phyloP scores from a whole-genome alignment of 106 monocot genomes.

The Phalaenopsis aphrodite region DNA sequence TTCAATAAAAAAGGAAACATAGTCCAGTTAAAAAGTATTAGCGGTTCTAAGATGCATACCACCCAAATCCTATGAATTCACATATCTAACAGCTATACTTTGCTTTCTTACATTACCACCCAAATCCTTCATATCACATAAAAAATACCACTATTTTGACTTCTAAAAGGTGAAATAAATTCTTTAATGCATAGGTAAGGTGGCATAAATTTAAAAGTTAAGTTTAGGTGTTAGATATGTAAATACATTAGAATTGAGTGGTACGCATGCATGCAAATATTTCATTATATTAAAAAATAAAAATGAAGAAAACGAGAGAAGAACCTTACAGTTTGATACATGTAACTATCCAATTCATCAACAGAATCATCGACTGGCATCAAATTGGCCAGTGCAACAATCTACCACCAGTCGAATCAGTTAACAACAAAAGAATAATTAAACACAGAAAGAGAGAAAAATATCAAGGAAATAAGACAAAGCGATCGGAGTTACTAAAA shows the following conservation, averaged over 20 bases:
- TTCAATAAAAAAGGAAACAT: neutral
- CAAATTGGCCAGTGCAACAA: conserved; percentile 92
- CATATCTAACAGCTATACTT: too few relatives aligned
- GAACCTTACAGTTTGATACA: conserved; percentile 85
- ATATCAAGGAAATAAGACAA: neutral
- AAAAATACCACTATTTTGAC: too few relatives aligned
- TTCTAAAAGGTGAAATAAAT: too few relatives aligned
- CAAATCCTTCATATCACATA: too few relatives aligned
- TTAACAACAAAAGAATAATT: neutral
- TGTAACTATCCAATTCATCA: conserved; percentile 97
- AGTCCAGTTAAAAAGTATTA: neutral
- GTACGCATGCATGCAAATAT: too few relatives aligned
- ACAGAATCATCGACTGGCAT: conserved; percentile 81
- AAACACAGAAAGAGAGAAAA: neutral
- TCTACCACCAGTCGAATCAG: conserved; percentile 20
- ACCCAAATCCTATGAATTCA: too few relatives aligned
- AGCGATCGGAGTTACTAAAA: neutral
- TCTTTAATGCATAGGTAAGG: too few relatives aligned
- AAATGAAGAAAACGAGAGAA: neutral
- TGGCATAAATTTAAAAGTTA: too few relatives aligned
- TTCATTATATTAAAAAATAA: neutral
- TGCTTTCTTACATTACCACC: too few relatives aligned
- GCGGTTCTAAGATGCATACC: too few relatives aligned
- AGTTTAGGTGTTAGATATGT: too few relatives aligned
- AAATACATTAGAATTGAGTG: too few relatives aligned